These are phyloP conservation scores for Cryptosporidium viatorum DNA, from an alignment of 169 alveolate genomes.

Conservation along the genomic window DNA sequence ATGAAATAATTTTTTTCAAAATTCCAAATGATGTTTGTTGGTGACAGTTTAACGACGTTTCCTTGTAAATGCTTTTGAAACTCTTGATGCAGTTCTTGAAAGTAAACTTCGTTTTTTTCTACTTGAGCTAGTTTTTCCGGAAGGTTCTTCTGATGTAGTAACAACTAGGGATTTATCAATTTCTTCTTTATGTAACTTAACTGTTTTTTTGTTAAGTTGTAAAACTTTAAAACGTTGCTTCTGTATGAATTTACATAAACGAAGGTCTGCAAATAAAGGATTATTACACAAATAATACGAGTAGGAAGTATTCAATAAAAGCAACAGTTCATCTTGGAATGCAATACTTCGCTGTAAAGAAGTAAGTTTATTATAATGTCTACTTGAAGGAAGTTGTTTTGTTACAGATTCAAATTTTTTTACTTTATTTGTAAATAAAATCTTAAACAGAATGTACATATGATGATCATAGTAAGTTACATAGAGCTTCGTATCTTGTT, in stretches of 20 bases:
- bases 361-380: neutral
- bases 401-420: neutral
- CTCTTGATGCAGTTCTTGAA: neutral
- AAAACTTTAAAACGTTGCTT: neutral
- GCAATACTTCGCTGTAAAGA: neutral
- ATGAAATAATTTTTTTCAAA: too few species aligned
- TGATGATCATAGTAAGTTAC: neutral
- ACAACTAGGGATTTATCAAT: neutral
- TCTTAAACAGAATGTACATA: neutral
- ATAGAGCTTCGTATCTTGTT: too few species aligned
- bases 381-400: neutral
- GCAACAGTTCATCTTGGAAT: neutral
- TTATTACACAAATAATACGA: neutral
- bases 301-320: neutral
- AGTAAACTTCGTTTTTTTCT: neutral
- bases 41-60: neutral
- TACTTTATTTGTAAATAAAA: neutral
- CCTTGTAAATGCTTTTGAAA: too few species aligned
- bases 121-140: too few species aligned
- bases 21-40: too few species aligned
- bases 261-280: neutral
- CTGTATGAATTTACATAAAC: neutral
- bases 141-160: too few species aligned
- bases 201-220: neutral
- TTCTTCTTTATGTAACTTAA: neutral